Evolutionary conservation across 441 rosid genomes (phyloP).

Genomic region (Brassica balearica): DNA sequence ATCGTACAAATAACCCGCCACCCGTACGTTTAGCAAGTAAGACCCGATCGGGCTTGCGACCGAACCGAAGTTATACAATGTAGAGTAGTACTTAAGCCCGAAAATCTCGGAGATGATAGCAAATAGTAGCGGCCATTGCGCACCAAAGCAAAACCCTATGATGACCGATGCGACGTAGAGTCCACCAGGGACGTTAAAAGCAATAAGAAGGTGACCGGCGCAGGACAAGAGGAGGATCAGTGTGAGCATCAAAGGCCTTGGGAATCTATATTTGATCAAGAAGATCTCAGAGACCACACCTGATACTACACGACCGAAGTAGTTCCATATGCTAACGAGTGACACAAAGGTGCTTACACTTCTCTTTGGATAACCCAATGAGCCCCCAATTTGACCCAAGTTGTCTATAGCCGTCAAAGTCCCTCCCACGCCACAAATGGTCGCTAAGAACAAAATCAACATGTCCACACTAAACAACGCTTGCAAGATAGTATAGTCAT

Average conservation of each 20-base stretch:
- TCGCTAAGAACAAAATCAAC: slow-evolving; percentile 67
- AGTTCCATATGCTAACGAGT: slow-evolving; percentile 87
- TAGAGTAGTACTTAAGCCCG: slow-evolving; percentile 75
- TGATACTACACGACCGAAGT: slow-evolving; percentile 66
- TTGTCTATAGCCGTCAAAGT: slow-evolving; percentile 77
- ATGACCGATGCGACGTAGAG: slow-evolving; percentile 68
- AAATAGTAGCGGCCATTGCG: slow-evolving; percentile 68
- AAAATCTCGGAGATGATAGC: slow-evolving; percentile 74
- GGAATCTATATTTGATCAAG: slow-evolving; percentile 58
- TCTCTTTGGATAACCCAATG: slow-evolving; percentile 64
- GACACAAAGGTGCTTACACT: slow-evolving; percentile 79
- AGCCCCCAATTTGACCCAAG: slow-evolving; percentile 71
- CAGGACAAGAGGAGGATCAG: slow-evolving; percentile 62
- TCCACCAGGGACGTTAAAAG: slow-evolving; percentile 64
- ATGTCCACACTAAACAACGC: slow-evolving; percentile 81
- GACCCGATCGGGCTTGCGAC: slow-evolving; percentile 69
- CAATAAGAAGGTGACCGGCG: slow-evolving; percentile 67
- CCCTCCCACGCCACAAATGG: slow-evolving; percentile 73
- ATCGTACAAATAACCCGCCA: slow-evolving; percentile 53
- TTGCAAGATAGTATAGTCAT: slow-evolving; percentile 77
- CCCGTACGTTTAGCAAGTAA: slow-evolving; percentile 59
- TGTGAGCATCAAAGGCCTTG: slow-evolving; percentile 64
- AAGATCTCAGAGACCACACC: slow-evolving; percentile 74
- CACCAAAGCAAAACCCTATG: slow-evolving; percentile 83
- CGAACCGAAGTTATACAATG: slow-evolving; percentile 63